Conservation (phyloP, 805 yeast genomes). For the Dipodascus geniculatus region DNA sequence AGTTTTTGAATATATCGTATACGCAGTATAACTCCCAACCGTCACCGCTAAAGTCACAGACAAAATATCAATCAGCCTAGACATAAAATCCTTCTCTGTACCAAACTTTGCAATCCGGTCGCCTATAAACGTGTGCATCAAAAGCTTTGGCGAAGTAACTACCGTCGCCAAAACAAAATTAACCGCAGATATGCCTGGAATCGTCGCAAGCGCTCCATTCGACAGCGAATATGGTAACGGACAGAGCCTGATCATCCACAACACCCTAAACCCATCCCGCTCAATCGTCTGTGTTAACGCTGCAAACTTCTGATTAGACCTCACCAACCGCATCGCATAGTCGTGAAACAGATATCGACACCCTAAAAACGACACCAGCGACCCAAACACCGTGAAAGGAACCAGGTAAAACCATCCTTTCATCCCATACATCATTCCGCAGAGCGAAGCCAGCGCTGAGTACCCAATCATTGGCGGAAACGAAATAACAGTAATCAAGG, state of each 20-base stretch:
- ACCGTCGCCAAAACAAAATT: slow-evolving; percentile 62
- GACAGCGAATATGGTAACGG: slow-evolving; percentile 90
- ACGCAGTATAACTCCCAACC: slow-evolving; percentile 50
- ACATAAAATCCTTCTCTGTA: slow-evolving; percentile 33
- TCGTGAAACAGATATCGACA: slow-evolving; percentile 48
- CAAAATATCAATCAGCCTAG: slow-evolving; percentile 48
- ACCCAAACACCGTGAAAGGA: slow-evolving; percentile 57
- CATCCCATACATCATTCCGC: slow-evolving; percentile 80
- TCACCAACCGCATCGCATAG: slow-evolving; percentile 49
- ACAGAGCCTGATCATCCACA: slow-evolving; percentile 68
- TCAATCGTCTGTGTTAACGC: slow-evolving; percentile 65
- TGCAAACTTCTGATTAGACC: slow-evolving; percentile 48
- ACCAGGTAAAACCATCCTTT: slow-evolving; percentile 73
- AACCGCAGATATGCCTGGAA: slow-evolving; percentile 56
- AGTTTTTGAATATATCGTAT: slow-evolving; percentile 50
- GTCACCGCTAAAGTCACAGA: slow-evolving; percentile 46
- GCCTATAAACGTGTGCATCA: slow-evolving; percentile 72
- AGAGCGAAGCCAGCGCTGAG: slow-evolving; percentile 48
- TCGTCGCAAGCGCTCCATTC: slow-evolving; percentile 84
- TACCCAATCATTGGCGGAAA: slow-evolving; percentile 91
- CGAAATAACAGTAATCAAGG: slow-evolving; percentile 51
- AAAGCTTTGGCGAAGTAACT: slow-evolving; percentile 69
- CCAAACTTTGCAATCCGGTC: slow-evolving; percentile 61
- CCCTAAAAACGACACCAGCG: slow-evolving; percentile 57
- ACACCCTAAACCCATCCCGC: slow-evolving; percentile 44